Evolutionary conservation across 768 basidiomycete species (phyloP), one percentile per base, ranked within the genome.

Genomic region (Xerocomellus chrysenteron): DNA sequence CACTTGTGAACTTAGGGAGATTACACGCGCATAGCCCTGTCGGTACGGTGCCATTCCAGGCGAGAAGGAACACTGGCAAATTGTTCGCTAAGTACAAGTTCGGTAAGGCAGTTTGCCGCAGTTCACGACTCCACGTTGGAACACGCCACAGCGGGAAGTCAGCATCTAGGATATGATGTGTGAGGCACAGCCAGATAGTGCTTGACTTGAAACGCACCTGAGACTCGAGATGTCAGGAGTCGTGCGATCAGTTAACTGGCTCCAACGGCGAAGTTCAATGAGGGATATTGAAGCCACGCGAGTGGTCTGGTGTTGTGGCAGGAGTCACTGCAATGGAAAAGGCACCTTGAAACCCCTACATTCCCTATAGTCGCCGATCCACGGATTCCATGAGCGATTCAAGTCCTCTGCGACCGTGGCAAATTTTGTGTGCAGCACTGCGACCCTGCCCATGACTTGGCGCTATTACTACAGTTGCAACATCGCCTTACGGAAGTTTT

Each of bases 21-120:
- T 69, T 67, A 63, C 55, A 39, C 28, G 39, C 16, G 47, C 53
- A 63, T 54, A 54, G 55, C 63, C 65, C 14, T 56, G 50, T 43
- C 36, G 47, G n/a, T 42, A 47, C 60, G 39, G 46, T 36, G 49
- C 50, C 48, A 52, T 51, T 47, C 44, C 47, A 56, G 21, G 52
- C 26, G 54, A 55, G 42, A 68, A 46, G 48, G 30, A 43, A 39
- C 19, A 41, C 26, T 28, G 26, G 26, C 26, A 40, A 17, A 45
- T 24, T 47, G 32, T 44, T 45, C 45, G 49, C 41, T 28, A 28
- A 28, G 26, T 24, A 47, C 41, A 24, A 45, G 52, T 56, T 53
- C 41, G 28, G 40, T 41, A 47, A 48, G 47, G 40, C 4, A 16
- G 52, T 24, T 36, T 35, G 30, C 50, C 47, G 36, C 33, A 37